Evolutionary conservation across 768 basidiomycete species (phyloP).

Genomic region (Mycena vitilis): DNA sequence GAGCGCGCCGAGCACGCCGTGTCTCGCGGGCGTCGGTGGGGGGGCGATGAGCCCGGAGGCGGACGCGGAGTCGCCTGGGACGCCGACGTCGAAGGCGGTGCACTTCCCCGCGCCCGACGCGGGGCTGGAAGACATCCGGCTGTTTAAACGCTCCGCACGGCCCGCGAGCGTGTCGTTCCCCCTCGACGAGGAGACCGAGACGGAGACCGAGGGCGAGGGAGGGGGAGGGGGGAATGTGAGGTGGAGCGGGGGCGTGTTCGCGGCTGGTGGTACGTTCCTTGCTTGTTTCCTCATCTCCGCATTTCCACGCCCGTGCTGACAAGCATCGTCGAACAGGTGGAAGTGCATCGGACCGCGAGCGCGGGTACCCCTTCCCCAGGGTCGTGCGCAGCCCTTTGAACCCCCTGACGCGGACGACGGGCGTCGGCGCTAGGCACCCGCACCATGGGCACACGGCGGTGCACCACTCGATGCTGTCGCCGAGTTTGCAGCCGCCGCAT

Average conservation of each 20-base stretch:
- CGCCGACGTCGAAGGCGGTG: constrained; percentile 74
- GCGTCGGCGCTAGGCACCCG: no score
- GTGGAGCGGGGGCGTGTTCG: neutral
- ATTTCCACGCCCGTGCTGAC: no score
- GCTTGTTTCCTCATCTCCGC: no score
- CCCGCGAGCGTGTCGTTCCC: constrained; percentile 65
- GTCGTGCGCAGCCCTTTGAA: neutral
- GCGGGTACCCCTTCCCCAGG: constrained; percentile 21
- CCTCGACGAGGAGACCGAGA: constrained; percentile 53
- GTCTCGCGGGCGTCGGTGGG: no score
- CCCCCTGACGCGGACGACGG: neutral
- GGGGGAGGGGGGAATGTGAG: neutral
- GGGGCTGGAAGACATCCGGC: constrained; percentile 67
- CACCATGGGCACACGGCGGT: no score
- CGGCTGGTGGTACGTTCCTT: no score
- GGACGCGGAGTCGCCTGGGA: no score
- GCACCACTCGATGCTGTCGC: no score
- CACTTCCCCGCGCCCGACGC: constrained; percentile 83
- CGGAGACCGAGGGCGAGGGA: constrained; percentile 46
- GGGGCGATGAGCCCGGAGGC: no score
- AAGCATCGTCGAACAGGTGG: no score
- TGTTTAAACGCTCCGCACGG: constrained; percentile 75
- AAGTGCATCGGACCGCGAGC: neutral
- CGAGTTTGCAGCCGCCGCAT: no score
- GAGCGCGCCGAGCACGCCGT: constrained; percentile 20